phyloP scores from a whole-genome alignment of 2,329 filamentous ascomycete species.

The Epichloe amarillans region DNA sequence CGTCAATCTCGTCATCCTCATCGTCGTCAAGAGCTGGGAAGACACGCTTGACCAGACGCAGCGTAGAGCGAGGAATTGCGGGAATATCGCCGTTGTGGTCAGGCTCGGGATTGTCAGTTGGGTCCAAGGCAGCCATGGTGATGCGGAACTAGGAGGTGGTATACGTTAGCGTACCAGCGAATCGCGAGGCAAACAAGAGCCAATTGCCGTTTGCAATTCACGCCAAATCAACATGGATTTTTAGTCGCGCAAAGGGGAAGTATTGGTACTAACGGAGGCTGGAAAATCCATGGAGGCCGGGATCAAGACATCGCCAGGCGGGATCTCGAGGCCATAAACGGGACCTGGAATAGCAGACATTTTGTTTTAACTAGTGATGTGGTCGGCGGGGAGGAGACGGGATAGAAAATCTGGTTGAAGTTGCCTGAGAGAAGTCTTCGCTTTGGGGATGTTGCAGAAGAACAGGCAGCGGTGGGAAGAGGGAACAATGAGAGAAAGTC shows the following conservation, averaged over 20 bases:
- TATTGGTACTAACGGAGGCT: conserved; percentile 55
- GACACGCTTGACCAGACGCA: conserved; percentile 77
- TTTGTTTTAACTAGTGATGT: conserved; percentile 11
- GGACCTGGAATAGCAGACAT: conserved; percentile 56
- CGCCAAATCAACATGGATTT: background rate
- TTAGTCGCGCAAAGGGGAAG: background rate
- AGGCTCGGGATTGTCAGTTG: conserved; percentile 58
- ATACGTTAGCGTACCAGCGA: conserved; percentile 15
- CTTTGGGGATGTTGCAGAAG: background rate
- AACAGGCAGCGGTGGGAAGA: background rate
- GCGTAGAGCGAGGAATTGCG: conserved; percentile 60
- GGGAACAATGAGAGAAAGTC: background rate
- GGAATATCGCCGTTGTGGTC: conserved; percentile 49
- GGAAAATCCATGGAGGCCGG: conserved; percentile 67
- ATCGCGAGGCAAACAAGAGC: background rate
- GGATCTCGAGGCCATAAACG: conserved; percentile 86
- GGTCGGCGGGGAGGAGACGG: background rate
- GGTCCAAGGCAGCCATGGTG: conserved; percentile 97
- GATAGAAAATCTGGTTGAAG: background rate
- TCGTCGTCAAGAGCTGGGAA: conserved; percentile 36
- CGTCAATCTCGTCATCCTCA: conserved; percentile 52
- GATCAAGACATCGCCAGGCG: conserved; percentile 69
- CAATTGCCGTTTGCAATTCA: background rate
- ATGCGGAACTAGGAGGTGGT: conserved; percentile 62
- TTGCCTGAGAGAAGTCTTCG: background rate